Evolutionary conservation across 2,329 filamentous ascomycete species (phyloP), one percentile per base, ranked within the genome.

Genomic region (Venturia aucupariae): DNA sequence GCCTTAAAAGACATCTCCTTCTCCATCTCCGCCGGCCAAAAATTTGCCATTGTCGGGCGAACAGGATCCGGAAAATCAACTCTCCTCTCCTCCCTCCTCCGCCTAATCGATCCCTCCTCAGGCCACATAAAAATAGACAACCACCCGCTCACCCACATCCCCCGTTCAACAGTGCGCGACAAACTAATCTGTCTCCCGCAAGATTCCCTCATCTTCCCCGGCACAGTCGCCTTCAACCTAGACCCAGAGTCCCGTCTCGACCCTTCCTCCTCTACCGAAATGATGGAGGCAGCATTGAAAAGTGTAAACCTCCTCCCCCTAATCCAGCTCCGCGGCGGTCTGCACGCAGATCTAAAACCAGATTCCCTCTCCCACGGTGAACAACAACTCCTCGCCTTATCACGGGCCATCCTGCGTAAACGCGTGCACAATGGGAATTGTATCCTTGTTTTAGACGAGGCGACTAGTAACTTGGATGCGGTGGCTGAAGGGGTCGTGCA

Each of bases 21-120:
- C 1, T 72, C 73, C 3, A 77, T 66, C 77, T 74, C 4, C 80
- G 78, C 0, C 32, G 75, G 82, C 8, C 74, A 82, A 68, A 78
- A 79, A 68, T 70, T 81, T n/a, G 74, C 79, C 2, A 74, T 85
- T 5, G 82, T 80, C 54, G 83, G 83, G 1, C 76, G 82, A 2
- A 85, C 79, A 15, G 22, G 46, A 38, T 82, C 80, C 64, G 81
- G 82, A 1, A 83, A 84, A 70, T 80, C 77, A 0, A 81, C 80
- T 0, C 71, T 84, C 0, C 73, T 83, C 1, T 74, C 80, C 5
- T 72, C 78, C 0, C 71, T 84, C 10, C 75, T 84, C 61, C 76
- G 80, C 13, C 78, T 85, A 68, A 68, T 83, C 2, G 76, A 82
- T 30, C 69, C 77, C 1, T 72, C 73, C 1, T 67, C 72, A 0